Base-by-base conservation (phyloP, 2,329 filamentous ascomycete genomes). In the Colletotrichum truncatum region DNA sequence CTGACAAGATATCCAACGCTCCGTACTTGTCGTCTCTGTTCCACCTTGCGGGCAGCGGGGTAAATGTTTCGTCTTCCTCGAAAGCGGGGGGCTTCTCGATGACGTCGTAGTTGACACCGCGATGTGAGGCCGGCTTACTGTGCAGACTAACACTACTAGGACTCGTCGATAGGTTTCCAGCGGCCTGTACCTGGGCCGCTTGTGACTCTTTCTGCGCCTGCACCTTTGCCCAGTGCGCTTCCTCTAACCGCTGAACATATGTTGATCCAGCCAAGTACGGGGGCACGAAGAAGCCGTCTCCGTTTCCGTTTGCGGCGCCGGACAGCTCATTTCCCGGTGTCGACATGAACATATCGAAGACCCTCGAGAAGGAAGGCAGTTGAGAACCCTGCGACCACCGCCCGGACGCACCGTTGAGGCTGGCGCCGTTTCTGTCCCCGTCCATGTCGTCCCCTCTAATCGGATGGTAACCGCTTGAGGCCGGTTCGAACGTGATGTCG, bases 21-120 rank as follows among this genome's bases (percentile, higher is more conserved):
- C 78, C 77, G 70, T 88, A 89, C 77, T 93, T 94, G 76, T 98
- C 94, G 30, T 86, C 83, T 49, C 89, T 90, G 71, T 89, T 97
- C 94, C 94, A 98, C 72, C 86, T 87, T 4, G 91, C 89, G 16
- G 96, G 96, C 68, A 98, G 83, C 8, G 91, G 90, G 61, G 87
- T 83, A 41, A 93, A 75, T 2, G 72, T 55, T 21, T 84, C 81
- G 51, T 91, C 88, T 32, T 91, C 87, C 36, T 91, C 87, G 34
- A 80, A 73, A 1, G 82, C 77, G 0, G 90, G 87, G 28, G 88
- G 81, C 69, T 92, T 89, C 80, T 98, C 95, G 70, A 97, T 90
- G 66, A 97, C 85, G 73, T 97, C 93, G 76, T 93, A 93, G 14
- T 92, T 89, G 80, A 97, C 88, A 18, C 93, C 94, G 57, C 92